phyloP scores from a whole-genome alignment of 192 early-diverging fungal genomes.

The Umbelopsis sp. region DNA sequence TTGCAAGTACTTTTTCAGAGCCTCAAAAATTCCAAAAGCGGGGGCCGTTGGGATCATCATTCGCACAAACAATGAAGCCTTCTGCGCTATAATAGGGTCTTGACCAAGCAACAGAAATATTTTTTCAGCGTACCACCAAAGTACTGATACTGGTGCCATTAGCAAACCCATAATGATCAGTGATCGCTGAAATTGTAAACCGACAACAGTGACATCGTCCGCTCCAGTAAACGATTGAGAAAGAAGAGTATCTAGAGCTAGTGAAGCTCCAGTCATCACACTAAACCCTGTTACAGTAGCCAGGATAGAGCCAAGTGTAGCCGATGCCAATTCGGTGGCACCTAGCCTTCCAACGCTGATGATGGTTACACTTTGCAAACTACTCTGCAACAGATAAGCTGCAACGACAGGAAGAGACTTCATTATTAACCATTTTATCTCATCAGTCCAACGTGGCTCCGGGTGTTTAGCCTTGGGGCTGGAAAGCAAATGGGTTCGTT shows the following conservation, averaged over 20 bases:
- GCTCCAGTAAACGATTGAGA: slow-evolving; percentile 72
- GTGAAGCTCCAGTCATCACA: slow-evolving; percentile 64
- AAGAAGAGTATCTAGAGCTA: slow-evolving; percentile 77
- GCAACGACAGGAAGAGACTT: slow-evolving; percentile 57
- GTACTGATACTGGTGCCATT: slow-evolving; percentile 66
- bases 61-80: slow-evolving; percentile 67
- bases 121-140: slow-evolving; percentile 69
- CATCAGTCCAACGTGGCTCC: not conserved
- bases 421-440: slow-evolving; percentile 35
- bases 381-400: slow-evolving; percentile 69
- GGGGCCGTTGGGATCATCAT: slow-evolving; percentile 71
- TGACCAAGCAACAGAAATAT: slow-evolving; percentile 78
- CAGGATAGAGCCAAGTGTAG: slow-evolving; percentile 73
- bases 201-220: slow-evolving; percentile 61
- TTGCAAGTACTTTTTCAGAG: slow-evolving; percentile 84
- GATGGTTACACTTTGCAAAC: slow-evolving; percentile 64
- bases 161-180: slow-evolving; percentile 73
- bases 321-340: slow-evolving; percentile 65
- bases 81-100: slow-evolving; percentile 63
- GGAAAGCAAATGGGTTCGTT: slow-evolving; percentile 6
- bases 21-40: slow-evolving; percentile 80
- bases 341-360: slow-evolving; percentile 70
- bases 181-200: slow-evolving; percentile 77
- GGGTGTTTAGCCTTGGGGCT: not conserved
- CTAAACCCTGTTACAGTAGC: slow-evolving; percentile 69